Conservation (phyloP, 176 grass and related monocot genomes). For the sorghum (Sorghum bicolor) region DNA sequence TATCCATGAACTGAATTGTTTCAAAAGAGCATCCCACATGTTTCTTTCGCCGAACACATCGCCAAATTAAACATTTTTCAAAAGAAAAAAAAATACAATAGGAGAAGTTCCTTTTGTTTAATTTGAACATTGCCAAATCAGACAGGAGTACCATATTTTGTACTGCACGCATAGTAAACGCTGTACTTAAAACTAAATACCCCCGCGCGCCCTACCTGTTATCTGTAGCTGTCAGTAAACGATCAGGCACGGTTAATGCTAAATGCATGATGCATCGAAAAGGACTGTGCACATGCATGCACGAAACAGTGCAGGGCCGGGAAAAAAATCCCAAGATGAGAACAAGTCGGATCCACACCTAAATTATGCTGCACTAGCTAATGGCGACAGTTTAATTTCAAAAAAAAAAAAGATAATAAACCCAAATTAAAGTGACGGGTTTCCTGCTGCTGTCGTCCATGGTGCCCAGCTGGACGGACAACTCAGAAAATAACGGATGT, state of each 20-base stretch:
- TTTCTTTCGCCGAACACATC: too few species aligned
- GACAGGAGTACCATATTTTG: neutral
- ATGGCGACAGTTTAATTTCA: neutral
- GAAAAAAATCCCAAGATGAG: neutral
- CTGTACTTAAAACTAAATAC: neutral
- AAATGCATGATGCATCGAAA: neutral
- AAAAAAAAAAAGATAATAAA: neutral
- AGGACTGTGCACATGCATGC: neutral
- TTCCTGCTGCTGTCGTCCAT: neutral
- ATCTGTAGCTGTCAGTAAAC: neutral
- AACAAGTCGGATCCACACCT: neutral
- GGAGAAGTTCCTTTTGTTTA: neutral
- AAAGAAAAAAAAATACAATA: neutral
- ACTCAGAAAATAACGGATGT: constrained; percentile 9
- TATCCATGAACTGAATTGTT: too few species aligned
- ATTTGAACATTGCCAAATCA: neutral
- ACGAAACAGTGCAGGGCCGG: neutral
- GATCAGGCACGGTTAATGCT: neutral
- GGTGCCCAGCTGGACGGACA: neutral
- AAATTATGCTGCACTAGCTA: neutral
- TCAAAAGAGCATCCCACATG: too few species aligned
- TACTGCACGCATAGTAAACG: neutral
- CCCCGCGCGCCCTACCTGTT: neutral
- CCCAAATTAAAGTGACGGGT: neutral
- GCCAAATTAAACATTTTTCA: too few species aligned